Percentiles rank a stretch among this genome's conserved stretches.
Evolutionary conservation across 441 rosid species (phyloP).

Genomic region (Euphorbia celastroides): DNA sequence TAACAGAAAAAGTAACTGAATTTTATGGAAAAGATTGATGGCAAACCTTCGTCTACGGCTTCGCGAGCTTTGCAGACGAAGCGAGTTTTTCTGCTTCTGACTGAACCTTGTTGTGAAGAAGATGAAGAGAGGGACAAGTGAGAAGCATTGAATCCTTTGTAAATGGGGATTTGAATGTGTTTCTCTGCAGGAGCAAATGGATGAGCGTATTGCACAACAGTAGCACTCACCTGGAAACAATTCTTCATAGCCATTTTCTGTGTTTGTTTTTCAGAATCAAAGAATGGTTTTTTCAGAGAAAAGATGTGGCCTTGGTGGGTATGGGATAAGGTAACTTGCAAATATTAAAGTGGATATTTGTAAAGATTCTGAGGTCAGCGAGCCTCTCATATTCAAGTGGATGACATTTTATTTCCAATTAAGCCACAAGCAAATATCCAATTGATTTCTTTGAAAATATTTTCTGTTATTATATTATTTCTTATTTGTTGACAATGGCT

Average conservation of each 20-base stretch:
- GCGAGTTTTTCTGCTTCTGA: constrained; percentile 26
- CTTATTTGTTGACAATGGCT: too few species aligned
- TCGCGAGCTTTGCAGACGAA: constrained; percentile 56
- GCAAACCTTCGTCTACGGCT: constrained; percentile 49
- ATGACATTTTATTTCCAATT: constrained; percentile 12
- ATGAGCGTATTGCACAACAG: constrained; percentile 26
- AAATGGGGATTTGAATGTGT: constrained; percentile 29
- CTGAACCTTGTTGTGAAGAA: constrained; percentile 1
- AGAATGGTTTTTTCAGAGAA: not conserved
- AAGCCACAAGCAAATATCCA: too few species aligned
- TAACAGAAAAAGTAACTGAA: too few species aligned
- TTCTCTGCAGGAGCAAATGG: constrained; percentile 26
- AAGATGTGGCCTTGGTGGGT: constrained; percentile 25
- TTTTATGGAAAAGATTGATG: not conserved
- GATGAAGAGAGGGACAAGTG: constrained; percentile 20
- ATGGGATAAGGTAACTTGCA: not conserved
- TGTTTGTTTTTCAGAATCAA: not conserved
- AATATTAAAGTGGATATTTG: not conserved
- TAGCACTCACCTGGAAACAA: constrained; percentile 38
- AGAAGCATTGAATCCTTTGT: constrained; percentile 24
- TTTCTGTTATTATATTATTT: constrained; percentile 1
- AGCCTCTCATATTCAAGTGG: constrained; percentile 29
- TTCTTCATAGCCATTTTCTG: constrained; percentile 41
- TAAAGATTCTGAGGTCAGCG: constrained; percentile 30
- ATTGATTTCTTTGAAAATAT: too few species aligned